phyloP scores from a whole-genome alignment of 2,329 filamentous ascomycete genomes.

The Neofusicoccum ribis region DNA sequence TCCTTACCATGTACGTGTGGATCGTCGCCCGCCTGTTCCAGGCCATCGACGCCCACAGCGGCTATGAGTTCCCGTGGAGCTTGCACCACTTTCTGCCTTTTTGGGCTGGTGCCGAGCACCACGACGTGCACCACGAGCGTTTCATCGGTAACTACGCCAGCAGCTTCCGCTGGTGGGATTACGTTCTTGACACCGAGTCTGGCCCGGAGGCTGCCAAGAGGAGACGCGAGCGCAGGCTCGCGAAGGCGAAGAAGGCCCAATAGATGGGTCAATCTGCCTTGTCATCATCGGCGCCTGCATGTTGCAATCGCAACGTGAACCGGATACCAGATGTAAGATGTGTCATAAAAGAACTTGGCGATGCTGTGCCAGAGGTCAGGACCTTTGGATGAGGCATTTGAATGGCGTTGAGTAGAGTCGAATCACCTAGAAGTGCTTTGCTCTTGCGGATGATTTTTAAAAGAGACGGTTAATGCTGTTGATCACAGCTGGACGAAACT shows the following conservation, averaged over 20 bases:
- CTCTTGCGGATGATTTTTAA: not conserved
- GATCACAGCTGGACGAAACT: conserved; percentile 5
- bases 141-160: conserved; percentile 98
- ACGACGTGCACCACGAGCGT: conserved; percentile 96
- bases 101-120: conserved; percentile 96
- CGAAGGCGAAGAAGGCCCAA: conserved; percentile 63
- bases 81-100: conserved; percentile 93
- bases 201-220: conserved; percentile 82
- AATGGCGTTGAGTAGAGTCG: not conserved
- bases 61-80: conserved; percentile 98
- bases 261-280: conserved; percentile 23
- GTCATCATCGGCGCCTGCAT: not conserved
- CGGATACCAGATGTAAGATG: not conserved
- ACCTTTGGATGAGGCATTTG: conserved; percentile 1
- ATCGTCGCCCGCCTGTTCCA: conserved; percentile 92
- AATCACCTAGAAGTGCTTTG: not conserved
- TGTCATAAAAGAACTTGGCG: not conserved
- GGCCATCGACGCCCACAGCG: conserved; percentile 95
- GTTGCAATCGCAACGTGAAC: no score
- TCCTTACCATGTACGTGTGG: conserved; percentile 97
- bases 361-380: not conserved
- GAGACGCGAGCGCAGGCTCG: conserved; percentile 76
- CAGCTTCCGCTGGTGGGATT: conserved; percentile 99
- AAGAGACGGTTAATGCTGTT: conserved; percentile 12
- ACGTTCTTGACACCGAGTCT: conserved; percentile 87